These are phyloP conservation scores for Bertia moriformis DNA, from an alignment of 2,329 filamentous ascomycete species.

Conservation along the genomic window DNA sequence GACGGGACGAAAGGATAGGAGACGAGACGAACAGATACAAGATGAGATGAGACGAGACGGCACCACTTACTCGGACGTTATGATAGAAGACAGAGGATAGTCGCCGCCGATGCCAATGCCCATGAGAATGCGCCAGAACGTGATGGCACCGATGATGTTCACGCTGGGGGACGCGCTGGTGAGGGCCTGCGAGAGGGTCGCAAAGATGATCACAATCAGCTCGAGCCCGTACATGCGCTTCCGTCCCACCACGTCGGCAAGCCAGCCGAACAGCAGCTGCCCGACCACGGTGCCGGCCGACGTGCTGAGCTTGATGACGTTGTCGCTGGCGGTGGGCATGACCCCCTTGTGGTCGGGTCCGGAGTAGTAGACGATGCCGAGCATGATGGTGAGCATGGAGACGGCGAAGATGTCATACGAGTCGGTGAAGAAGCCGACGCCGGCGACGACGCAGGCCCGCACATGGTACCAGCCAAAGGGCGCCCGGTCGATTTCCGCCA, in stretches of 20 bases:
- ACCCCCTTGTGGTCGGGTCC: slow-evolving; percentile 31
- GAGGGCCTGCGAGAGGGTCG: slow-evolving; percentile 59
- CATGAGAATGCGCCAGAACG: slow-evolving; percentile 74
- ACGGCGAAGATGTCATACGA: slow-evolving; percentile 74
- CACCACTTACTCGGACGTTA: slow-evolving; percentile 51
- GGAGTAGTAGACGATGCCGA: slow-evolving; percentile 62
- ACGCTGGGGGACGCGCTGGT: slow-evolving; percentile 47
- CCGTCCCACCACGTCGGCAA: slow-evolving; percentile 60
- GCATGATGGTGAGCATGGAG: slow-evolving; percentile 58
- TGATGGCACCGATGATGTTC: slow-evolving; percentile 49
- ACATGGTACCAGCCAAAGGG: slow-evolving; percentile 77
- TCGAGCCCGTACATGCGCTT: slow-evolving; percentile 58
- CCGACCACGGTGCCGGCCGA: slow-evolving; percentile 73
- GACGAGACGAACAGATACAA: neutral
- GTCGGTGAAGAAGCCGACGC: slow-evolving; percentile 80
- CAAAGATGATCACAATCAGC: slow-evolving; percentile 67
- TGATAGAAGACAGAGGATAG: slow-evolving; percentile 69
- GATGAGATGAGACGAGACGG: slow-evolving; percentile 5
- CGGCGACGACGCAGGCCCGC: slow-evolving; percentile 61
- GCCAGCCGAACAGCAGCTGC: slow-evolving; percentile 64
- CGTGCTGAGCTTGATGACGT: slow-evolving; percentile 72
- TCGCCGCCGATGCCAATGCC: slow-evolving; percentile 61
- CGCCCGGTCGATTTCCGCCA: slow-evolving; percentile 70
- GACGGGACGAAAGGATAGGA: too few species aligned
- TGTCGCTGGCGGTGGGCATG: slow-evolving; percentile 57